Percentiles rank a stretch among this genome's conserved stretches.
These are phyloP conservation scores for Hippophae gyantsensis DNA, from an alignment of 306 rosid genomes.

Conservation along the genomic window DNA sequence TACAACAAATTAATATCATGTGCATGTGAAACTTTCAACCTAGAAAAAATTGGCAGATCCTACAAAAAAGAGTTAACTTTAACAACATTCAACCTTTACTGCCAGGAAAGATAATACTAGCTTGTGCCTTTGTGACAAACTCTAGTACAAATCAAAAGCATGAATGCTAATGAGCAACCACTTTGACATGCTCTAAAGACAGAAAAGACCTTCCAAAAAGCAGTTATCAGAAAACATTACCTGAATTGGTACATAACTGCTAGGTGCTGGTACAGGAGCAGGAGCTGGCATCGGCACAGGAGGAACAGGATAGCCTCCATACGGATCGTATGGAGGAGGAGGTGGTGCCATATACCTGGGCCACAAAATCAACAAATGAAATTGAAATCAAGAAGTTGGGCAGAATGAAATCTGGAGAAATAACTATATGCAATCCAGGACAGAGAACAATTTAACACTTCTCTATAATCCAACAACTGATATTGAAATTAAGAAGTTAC, in stretches of 20 bases:
- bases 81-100: too few species aligned
- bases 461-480: not conserved
- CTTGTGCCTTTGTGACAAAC: too few species aligned
- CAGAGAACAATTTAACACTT: not conserved
- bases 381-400: slow-evolving; percentile 5
- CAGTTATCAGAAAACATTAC: slow-evolving; percentile 26
- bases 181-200: not conserved
- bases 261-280: slow-evolving; percentile 73
- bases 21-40: too few species aligned
- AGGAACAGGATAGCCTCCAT: slow-evolving; percentile 81
- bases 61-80: too few species aligned
- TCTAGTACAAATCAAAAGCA: too few species aligned
- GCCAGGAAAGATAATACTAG: too few species aligned
- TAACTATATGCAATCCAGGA: not conserved
- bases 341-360: slow-evolving; percentile 92
- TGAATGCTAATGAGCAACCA: too few species aligned
- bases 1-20: too few species aligned
- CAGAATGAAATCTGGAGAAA: not conserved
- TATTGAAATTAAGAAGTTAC: slow-evolving; percentile 6
- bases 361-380: slow-evolving; percentile 21
- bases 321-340: slow-evolving; percentile 90
- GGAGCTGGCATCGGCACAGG: slow-evolving; percentile 81
- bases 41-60: too few species aligned
- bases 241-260: slow-evolving; percentile 88
- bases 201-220: not conserved